These are phyloP conservation scores for Pichia sp. DNA, from an alignment of 1,139 yeast genomes.

Conservation along the genomic window DNA sequence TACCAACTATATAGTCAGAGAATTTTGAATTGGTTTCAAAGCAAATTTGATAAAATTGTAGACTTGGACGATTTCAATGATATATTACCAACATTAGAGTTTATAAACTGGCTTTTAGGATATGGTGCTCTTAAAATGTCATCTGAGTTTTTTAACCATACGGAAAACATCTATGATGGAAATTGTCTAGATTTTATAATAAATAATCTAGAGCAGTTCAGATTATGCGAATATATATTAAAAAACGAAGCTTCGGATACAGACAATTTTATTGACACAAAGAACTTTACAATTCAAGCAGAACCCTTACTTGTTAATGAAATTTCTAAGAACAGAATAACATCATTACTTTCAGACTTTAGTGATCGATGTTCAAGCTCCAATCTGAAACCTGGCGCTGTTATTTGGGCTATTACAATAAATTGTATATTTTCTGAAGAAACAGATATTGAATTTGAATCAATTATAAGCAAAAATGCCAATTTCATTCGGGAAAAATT, in stretches of 20 bases:
- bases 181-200: constrained; percentile 1
- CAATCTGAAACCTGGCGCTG: too few species aligned
- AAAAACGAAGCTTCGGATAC: background rate
- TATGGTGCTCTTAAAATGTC: constrained; percentile 2
- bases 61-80: constrained; percentile 14
- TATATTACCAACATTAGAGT: constrained; percentile 28
- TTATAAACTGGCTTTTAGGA: constrained; percentile 43
- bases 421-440: background rate
- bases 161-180: constrained; percentile 11
- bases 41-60: constrained; percentile 35
- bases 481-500: background rate
- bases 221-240: constrained; percentile 28
- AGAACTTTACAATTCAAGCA: background rate
- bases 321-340: background rate
- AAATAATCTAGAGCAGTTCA: constrained; percentile 44
- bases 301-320: background rate
- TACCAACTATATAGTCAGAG: constrained; percentile 23
- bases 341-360: background rate
- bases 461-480: background rate
- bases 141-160: background rate
- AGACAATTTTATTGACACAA: background rate
- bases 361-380: background rate
- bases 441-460: background rate
- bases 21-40: constrained; percentile 43
- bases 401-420: constrained; percentile 4